Evolutionary conservation across 257 asterid species (phyloP).

Genomic region (Nicotiana tabacum): DNA sequence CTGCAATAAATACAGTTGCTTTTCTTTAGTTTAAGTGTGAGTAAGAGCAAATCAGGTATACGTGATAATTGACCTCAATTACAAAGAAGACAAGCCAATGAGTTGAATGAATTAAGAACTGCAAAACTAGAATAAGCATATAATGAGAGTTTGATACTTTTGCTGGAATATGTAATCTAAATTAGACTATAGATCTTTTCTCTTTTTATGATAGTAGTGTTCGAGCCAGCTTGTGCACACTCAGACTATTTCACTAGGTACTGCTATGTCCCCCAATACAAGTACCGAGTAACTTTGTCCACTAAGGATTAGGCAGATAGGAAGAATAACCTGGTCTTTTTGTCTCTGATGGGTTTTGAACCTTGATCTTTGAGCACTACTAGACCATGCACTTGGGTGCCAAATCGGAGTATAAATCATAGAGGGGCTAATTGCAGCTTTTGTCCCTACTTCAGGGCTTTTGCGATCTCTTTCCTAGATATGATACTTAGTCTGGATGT

Average conservation of each 20-base stretch:
- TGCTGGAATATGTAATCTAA: background rate
- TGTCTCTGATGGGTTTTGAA: background rate
- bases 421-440: background rate
- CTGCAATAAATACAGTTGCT: background rate
- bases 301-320: background rate
- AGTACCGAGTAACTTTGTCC: background rate
- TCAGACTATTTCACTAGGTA: background rate
- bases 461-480: background rate
- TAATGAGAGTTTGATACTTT: background rate
- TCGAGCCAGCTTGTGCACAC: background rate
- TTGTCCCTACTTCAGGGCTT: background rate
- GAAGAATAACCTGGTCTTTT: background rate
- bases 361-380: background rate
- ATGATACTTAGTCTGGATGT: background rate
- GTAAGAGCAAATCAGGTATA: background rate
- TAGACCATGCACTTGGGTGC: background rate
- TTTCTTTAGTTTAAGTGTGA: background rate
- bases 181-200: background rate
- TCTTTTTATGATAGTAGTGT: background rate
- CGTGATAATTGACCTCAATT: background rate
- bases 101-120: background rate
- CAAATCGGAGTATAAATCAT: background rate
- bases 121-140: background rate
- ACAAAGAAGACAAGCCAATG: background rate
- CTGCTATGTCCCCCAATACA: background rate